Conservation (phyloP, 345 rosid genomes). For the Eucalyptus caleyi region DNA sequence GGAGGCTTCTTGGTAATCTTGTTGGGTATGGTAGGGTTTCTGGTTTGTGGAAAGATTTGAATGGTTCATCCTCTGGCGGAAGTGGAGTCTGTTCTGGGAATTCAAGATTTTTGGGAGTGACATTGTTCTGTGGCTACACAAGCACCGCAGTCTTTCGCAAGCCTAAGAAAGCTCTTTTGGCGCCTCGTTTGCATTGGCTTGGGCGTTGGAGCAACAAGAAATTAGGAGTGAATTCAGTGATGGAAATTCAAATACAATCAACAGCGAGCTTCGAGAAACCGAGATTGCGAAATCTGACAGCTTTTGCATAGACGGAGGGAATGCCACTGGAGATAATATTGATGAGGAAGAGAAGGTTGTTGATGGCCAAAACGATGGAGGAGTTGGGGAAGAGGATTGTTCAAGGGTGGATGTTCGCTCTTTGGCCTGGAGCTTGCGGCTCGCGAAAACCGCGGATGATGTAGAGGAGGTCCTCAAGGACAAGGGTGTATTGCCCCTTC, state of each 20-base stretch:
- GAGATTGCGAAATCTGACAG: background rate
- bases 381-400: slow-evolving; percentile 2
- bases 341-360: slow-evolving; percentile 7
- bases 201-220: slow-evolving; percentile 47
- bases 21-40: slow-evolving; percentile 7
- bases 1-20: slow-evolving; percentile 5
- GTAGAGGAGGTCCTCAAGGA: slow-evolving; percentile 64
- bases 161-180: slow-evolving; percentile 10
- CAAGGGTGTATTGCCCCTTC: slow-evolving; percentile 50
- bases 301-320: background rate
- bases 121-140: background rate
- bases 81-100: slow-evolving; percentile 2
- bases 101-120: slow-evolving; percentile 9
- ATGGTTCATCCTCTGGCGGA: slow-evolving; percentile 3
- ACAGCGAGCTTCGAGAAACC: background rate
- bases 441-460: slow-evolving; percentile 60
- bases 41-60: slow-evolving; percentile 16
- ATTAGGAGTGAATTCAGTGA: slow-evolving; percentile 15
- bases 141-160: background rate
- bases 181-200: slow-evolving; percentile 28
- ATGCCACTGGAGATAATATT: background rate
- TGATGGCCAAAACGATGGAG: background rate
- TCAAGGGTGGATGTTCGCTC: slow-evolving; percentile 42
- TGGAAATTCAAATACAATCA: background rate
- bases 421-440: slow-evolving; percentile 39